Evolutionary conservation across 78 protist species (phyloP), one percentile per base, ranked within the genome.

Genomic region (Guillardia theta): DNA sequence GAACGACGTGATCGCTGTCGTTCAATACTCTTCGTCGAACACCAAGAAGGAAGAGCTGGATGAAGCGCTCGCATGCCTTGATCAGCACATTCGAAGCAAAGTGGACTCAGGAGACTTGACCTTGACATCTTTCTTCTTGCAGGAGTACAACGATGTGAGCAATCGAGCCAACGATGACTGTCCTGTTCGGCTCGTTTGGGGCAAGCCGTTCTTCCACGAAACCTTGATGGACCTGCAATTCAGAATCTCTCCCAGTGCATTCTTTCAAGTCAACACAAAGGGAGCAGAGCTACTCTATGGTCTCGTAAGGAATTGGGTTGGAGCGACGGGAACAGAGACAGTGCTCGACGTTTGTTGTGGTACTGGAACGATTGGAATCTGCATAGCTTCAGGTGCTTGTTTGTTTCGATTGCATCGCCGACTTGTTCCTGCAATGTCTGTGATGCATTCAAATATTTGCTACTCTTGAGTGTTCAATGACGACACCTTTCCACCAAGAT

Each of bases 281-380:
- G 53, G 41, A 2, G 92, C 92, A 21, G 92, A 83, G 92, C 64
- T 83, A 0, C 92, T 83, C 37, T 41, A 83, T 22, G 15, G 50
- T 0, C 2, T 36, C 33, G 27, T 83, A 18, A 50, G 92, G 44
- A 58, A 83, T 30, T 83, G 47, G 50, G 92, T 58, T 22, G 6
- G 19, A 12, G 18, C 15, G 24, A 1, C 4, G 41, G 30, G 30
- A 8, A n/a, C 15, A 22, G 48, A 36, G 41, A 12, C 22, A 22
- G n/a, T 77, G 15, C 48, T 77, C 41, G 92, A 83, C 50, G 92
- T 83, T 21, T 83, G 92, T 58, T 83, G 92, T 39, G 92, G 92
- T 30, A 83, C 92, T 12, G 92, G 92, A 50, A 83, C 92, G 44
- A 83, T 83, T 33, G 92, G 92, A 0, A 50, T 83, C 30, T 44